Evolutionary conservation across 139 green algal species (phyloP).

Genomic region (Deuterostichococcus epilithicus): DNA sequence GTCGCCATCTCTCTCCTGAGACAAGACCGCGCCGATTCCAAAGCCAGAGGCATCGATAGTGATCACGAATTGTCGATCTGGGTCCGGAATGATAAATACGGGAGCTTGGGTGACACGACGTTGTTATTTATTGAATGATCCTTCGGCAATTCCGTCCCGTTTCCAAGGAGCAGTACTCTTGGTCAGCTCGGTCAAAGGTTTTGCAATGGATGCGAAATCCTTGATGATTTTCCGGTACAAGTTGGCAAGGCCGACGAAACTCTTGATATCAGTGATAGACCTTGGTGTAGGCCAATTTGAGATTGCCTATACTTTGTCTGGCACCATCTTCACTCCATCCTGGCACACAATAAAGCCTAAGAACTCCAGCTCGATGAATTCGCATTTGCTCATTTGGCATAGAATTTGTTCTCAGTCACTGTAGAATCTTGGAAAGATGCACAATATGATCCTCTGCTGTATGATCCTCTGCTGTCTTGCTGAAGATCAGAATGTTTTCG

Average conservation of each 20-base stretch:
- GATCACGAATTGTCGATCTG: not conserved
- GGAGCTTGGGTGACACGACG: not conserved
- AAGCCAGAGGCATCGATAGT: not conserved
- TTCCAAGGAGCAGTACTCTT: not conserved
- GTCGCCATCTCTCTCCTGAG: not conserved
- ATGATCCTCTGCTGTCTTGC: conserved; percentile 27
- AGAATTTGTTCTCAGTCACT: conserved; percentile 26
- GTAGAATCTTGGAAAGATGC: conserved; percentile 41
- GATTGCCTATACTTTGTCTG: conserved; percentile 12
- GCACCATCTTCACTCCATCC: conserved; percentile 11
- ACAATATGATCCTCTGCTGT: too few species aligned
- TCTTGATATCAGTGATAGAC: conserved; percentile 11
- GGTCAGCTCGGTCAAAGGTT: not conserved
- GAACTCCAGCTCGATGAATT: conserved; percentile 39
- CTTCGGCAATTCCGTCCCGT: not conserved
- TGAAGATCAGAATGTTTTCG: conserved; percentile 55
- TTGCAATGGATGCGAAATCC: not conserved
- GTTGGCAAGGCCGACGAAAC: conserved; percentile 31
- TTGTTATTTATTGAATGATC: not conserved
- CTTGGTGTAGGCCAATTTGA: conserved; percentile 17
- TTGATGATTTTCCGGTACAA: conserved; percentile 33
- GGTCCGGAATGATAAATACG: not conserved
- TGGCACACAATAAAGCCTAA: conserved; percentile 36
- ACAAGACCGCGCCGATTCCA: not conserved
- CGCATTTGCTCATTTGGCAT: conserved; percentile 43